Evolutionary conservation across 148 eudicot genomes (phyloP).

Genomic region (Rhododendron ovatum): DNA sequence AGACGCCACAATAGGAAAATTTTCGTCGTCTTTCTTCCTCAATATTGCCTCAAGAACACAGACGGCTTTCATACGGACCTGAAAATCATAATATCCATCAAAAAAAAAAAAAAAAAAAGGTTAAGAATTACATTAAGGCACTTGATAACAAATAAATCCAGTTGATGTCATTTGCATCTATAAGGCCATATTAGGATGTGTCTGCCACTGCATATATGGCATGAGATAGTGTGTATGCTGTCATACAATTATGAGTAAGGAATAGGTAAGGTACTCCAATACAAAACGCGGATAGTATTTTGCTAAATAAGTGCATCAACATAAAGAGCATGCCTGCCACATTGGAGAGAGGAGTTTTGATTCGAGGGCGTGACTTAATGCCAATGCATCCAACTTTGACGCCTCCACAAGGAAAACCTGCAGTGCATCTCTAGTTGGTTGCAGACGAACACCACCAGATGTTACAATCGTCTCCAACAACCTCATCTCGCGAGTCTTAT

Average conservation of each 20-base stretch:
- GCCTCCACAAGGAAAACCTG: constrained; percentile 82
- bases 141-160: not conserved
- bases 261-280: not conserved
- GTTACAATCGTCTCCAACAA: constrained; percentile 90
- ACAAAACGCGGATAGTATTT: not conserved
- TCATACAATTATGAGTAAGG: not conserved
- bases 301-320: constrained; percentile 5
- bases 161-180: not conserved
- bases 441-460: constrained; percentile 90
- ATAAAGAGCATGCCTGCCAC: constrained; percentile 71
- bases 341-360: constrained; percentile 71
- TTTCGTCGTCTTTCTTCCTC: constrained; percentile 71
- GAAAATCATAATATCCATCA: constrained; percentile 17
- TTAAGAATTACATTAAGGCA: not conserved
- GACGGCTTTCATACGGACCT: constrained; percentile 89
- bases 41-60: constrained; percentile 93
- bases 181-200: not conserved
- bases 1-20: constrained; percentile 48
- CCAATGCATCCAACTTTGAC: constrained; percentile 75
- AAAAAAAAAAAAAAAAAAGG: not conserved
- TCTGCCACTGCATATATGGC: not conserved
- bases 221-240: not conserved
- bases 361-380: constrained; percentile 71
- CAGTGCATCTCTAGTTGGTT: constrained; percentile 91
- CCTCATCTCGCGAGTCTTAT: constrained; percentile 81